These are phyloP conservation scores for Suillus bovinus DNA, from an alignment of 768 basidiomycete species.

Conservation along the genomic window DNA sequence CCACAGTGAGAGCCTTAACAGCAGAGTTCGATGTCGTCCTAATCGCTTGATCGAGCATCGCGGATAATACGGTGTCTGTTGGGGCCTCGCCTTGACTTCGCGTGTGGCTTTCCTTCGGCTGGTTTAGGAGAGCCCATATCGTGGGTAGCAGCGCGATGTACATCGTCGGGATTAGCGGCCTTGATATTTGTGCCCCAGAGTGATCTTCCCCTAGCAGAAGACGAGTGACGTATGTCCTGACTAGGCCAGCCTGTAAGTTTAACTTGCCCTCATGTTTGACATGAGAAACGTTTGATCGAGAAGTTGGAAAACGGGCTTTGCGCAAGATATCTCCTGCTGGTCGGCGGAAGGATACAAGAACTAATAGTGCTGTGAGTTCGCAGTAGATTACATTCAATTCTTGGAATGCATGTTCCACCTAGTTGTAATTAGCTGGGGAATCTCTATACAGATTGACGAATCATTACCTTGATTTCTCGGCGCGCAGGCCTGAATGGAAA, in stretches of 20 bases:
- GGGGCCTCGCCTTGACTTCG: conserved; percentile 20
- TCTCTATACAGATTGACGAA: not conserved
- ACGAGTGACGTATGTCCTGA: conserved; percentile 60
- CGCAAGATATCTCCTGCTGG: conserved; percentile 10
- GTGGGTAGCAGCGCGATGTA: conserved; percentile 75
- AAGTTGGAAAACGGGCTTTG: conserved; percentile 9
- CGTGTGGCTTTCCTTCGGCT: conserved; percentile 28
- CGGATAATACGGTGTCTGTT: conserved; percentile 40
- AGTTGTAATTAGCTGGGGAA: conserved; percentile 4
- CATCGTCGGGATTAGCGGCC: conserved; percentile 52
- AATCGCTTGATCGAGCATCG: conserved; percentile 66
- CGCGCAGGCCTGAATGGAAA: conserved; percentile 72
- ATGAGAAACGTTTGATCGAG: conserved; percentile 18
- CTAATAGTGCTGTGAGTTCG: conserved; percentile 67
- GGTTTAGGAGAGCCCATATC: conserved; percentile 72
- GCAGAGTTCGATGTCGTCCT: conserved; percentile 58
- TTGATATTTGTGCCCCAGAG: conserved; percentile 44
- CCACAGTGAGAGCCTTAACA: conserved; percentile 66
- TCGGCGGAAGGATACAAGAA: conserved; percentile 37
- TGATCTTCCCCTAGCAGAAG: conserved; percentile 54
- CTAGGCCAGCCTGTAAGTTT: conserved; percentile 46
- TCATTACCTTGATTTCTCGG: conserved; percentile 57
- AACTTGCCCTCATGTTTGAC: conserved; percentile 22
- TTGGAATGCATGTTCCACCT: conserved; percentile 70
- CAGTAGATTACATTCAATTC: conserved; percentile 77